Percentiles rank a stretch among this genome's conserved stretches.
phyloP scores from a whole-genome alignment of 2,329 filamentous ascomycete genomes.

The Colletotrichum sp. region DNA sequence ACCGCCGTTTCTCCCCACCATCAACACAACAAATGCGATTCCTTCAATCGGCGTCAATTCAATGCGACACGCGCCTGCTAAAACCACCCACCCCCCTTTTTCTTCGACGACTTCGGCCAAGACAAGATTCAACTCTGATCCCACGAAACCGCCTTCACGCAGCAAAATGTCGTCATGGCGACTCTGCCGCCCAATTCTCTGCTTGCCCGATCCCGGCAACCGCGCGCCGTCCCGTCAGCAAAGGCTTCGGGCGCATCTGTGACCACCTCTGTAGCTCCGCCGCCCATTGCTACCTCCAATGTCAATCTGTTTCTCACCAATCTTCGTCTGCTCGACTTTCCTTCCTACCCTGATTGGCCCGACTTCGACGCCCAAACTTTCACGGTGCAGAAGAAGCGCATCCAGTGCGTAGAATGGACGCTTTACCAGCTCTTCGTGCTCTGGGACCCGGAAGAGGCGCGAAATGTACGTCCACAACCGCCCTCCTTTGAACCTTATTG shows the following conservation, averaged over 20 bases:
- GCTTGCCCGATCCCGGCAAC: slow-evolving; percentile 31
- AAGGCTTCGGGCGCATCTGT: slow-evolving; percentile 11
- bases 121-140: not conserved
- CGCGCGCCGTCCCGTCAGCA: slow-evolving; percentile 23
- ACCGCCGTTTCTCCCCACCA: slow-evolving; percentile 19
- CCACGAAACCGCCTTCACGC: not conserved
- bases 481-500: not conserved
- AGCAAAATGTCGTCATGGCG: slow-evolving; percentile 35
- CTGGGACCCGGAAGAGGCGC: slow-evolving; percentile 80
- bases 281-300: slow-evolving; percentile 52
- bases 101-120: not conserved
- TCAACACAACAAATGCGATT: slow-evolving; percentile 20
- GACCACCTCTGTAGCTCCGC: slow-evolving; percentile 22
- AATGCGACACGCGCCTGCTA: slow-evolving; percentile 5
- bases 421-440: slow-evolving; percentile 86
- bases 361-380: slow-evolving; percentile 74
- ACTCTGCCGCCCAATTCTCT: slow-evolving; percentile 33
- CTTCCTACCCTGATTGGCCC: slow-evolving; percentile 81
- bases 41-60: not conserved
- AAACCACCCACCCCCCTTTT: not conserved
- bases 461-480: slow-evolving; percentile 60
- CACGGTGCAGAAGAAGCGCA: slow-evolving; percentile 80
- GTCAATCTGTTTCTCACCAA: slow-evolving; percentile 80
- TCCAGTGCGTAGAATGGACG: slow-evolving; percentile 86
- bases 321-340: slow-evolving; percentile 81